Evolutionary conservation across 768 basidiomycete genomes (phyloP).

Genomic region (Lentinula raphanica): DNA sequence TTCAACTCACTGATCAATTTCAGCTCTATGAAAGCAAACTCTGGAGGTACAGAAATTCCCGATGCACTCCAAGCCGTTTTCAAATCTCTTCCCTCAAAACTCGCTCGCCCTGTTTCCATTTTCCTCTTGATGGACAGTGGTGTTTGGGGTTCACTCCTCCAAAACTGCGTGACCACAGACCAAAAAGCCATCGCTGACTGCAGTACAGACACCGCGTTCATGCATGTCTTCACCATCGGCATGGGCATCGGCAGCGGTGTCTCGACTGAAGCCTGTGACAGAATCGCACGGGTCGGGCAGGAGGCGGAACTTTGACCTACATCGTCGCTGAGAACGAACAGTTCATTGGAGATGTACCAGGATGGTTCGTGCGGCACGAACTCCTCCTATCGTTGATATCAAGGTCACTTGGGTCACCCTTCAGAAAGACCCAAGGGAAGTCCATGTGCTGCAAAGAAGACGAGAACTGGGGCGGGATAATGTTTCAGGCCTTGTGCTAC

Average conservation of each 20-base stretch:
- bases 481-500: conserved; percentile 13
- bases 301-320: conserved; percentile 45
- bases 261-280: conserved; percentile 46
- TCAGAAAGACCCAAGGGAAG: conserved; percentile 18
- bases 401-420: conserved; percentile 42
- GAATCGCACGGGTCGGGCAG: conserved; percentile 50
- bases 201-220: conserved; percentile 11
- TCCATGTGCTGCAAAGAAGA: conserved; percentile 14
- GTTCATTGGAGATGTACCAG: conserved; percentile 46
- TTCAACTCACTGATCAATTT: not conserved
- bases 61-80: conserved; percentile 36
- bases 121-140: conserved; percentile 62
- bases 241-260: conserved; percentile 47
- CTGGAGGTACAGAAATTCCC: conserved; percentile 48
- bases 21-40: conserved; percentile 23
- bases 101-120: conserved; percentile 35
- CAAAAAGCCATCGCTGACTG: not conserved
- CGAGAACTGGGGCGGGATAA: conserved; percentile 11
- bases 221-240: conserved; percentile 50
- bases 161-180: not conserved
- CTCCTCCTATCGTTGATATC: conserved; percentile 36
- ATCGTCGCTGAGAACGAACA: conserved; percentile 35
- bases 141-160: conserved; percentile 19
- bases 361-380: conserved; percentile 47
- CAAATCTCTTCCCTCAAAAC: conserved; percentile 20